These are phyloP conservation scores for Fusarium newnesense DNA, from an alignment of 2,329 filamentous ascomycete genomes.

Conservation along the genomic window DNA sequence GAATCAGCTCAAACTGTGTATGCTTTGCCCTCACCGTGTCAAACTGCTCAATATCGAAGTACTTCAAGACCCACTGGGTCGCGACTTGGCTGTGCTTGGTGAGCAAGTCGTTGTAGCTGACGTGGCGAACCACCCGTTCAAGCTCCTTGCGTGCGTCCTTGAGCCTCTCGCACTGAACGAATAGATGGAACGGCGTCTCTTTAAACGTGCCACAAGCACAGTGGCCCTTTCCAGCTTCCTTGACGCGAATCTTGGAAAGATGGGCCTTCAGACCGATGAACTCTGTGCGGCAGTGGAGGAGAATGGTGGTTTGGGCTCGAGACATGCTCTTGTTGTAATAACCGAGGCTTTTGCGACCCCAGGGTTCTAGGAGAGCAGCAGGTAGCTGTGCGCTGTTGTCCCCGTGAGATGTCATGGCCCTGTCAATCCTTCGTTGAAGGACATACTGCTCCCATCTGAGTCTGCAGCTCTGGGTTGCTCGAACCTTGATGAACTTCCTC, in stretches of 20 bases:
- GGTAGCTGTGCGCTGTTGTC: neutral
- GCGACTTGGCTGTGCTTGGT: neutral
- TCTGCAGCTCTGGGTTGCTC: neutral
- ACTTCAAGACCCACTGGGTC: conserved; percentile 6
- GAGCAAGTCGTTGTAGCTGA: neutral
- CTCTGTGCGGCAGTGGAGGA: conserved; percentile 20
- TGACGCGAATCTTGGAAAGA: neutral
- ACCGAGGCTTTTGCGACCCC: neutral
- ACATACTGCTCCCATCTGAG: neutral
- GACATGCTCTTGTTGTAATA: neutral
- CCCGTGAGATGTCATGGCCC: neutral
- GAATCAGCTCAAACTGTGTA: neutral
- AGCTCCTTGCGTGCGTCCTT: neutral
- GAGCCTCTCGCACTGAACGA: neutral
- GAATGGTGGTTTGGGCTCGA: conserved; percentile 9
- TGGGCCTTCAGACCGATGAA: conserved; percentile 13
- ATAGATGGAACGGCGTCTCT: neutral
- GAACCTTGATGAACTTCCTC: neutral
- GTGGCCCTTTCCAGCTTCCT: neutral
- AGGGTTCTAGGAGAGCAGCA: neutral
- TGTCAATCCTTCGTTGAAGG: neutral
- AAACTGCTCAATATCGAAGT: conserved; percentile 10
- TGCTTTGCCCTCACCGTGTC: neutral
- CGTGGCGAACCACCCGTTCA: neutral
- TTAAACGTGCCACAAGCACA: neutral